These are phyloP conservation scores for Pseudonitzschia pungens DNA, from an alignment of 108 stramenopile genomes.

Conservation along the genomic window DNA sequence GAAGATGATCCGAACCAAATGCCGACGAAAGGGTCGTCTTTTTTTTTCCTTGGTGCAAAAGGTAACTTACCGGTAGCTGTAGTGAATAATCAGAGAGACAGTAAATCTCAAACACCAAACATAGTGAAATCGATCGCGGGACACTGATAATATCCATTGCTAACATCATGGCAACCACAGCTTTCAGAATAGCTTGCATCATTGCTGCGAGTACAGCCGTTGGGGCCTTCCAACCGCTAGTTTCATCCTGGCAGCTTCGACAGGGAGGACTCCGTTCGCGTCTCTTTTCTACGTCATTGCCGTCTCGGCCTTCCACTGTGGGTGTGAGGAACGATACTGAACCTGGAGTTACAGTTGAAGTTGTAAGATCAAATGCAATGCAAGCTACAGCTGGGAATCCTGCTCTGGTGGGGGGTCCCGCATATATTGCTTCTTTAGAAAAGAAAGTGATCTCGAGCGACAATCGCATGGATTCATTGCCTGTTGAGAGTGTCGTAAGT, in stretches of 20 bases:
- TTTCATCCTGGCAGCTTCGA: background rate
- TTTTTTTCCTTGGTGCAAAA: too few relatives aligned
- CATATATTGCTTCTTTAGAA: background rate
- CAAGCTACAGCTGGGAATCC: background rate
- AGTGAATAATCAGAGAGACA: too few relatives aligned
- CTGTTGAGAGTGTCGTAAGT: background rate
- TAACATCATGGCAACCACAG: too few relatives aligned
- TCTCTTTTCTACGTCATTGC: background rate
- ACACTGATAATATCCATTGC: too few relatives aligned
- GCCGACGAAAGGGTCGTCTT: background rate
- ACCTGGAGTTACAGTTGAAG: background rate
- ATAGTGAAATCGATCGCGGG: too few relatives aligned
- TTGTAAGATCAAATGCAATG: background rate
- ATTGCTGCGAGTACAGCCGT: background rate
- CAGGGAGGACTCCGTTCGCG: background rate
- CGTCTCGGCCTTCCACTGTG: background rate
- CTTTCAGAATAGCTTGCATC: background rate
- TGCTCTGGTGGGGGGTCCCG: background rate
- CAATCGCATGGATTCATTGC: background rate
- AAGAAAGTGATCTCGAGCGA: background rate
- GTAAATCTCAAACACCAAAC: too few relatives aligned
- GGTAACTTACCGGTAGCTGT: too few relatives aligned
- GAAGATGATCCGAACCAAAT: background rate
- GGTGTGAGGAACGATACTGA: background rate
- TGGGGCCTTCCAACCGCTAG: background rate